phyloP scores from a whole-genome alignment of 441 rosid genomes.

The Euphorbia celastroides region DNA sequence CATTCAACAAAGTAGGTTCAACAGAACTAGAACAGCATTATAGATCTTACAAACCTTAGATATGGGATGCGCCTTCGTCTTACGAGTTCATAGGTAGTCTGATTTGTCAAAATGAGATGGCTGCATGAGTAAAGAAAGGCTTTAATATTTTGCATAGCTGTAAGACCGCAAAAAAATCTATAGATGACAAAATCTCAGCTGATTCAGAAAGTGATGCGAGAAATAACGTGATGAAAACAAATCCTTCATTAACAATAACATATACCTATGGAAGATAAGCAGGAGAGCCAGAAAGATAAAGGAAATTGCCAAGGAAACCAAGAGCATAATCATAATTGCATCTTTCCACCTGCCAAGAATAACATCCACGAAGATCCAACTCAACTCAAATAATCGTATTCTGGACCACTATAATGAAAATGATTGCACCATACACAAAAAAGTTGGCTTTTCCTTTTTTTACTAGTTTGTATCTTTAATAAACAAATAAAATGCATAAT shows the following conservation, averaged over 20 bases:
- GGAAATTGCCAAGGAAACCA: slow-evolving; percentile 53
- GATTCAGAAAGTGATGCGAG: not conserved
- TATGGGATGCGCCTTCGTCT: slow-evolving; percentile 85
- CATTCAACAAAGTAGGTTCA: not conserved
- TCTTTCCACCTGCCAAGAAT: slow-evolving; percentile 81
- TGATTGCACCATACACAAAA: not conserved
- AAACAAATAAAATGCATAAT: not conserved
- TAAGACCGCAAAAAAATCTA: not conserved
- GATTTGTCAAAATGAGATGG: slow-evolving; percentile 93
- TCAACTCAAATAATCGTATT: not conserved
- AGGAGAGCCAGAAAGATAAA: slow-evolving; percentile 77
- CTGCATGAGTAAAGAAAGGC: slow-evolving; percentile 39
- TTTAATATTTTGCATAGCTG: not conserved
- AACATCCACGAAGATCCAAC: not conserved
- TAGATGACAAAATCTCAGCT: not conserved
- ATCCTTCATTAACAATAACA: slow-evolving; percentile 5
- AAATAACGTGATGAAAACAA: not conserved
- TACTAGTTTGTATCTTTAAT: slow-evolving; percentile 1
- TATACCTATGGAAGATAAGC: slow-evolving; percentile 79
- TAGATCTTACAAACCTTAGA: slow-evolving; percentile 51
- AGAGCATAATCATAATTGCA: slow-evolving; percentile 56
- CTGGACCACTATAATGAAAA: not conserved
- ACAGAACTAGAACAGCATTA: slow-evolving; percentile 12
- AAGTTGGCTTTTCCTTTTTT: too few relatives aligned
- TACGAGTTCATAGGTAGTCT: slow-evolving; percentile 95